Percentiles rank a stretch among this genome's conserved stretches.
Conservation (phyloP, 805 yeast species). For the Wickerhamiella slavikovae region DNA sequence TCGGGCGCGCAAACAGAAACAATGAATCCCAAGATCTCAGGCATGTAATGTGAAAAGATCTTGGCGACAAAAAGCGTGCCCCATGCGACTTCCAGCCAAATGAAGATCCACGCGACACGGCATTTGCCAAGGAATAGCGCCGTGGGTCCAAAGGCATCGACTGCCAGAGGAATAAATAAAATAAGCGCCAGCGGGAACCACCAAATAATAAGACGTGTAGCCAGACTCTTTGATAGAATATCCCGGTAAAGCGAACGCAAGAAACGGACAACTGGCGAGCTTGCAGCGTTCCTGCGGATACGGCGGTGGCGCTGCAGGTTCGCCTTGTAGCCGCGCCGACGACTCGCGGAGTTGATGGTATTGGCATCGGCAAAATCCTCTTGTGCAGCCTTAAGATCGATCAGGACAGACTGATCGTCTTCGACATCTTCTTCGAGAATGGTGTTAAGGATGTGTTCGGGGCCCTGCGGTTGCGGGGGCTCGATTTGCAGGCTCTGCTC, state of each 20-base stretch:
- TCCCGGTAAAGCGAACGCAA: slow-evolving; percentile 8
- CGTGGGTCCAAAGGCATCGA: slow-evolving; percentile 19
- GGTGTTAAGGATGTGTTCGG: slow-evolving; percentile 8
- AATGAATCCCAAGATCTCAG: slow-evolving; percentile 13
- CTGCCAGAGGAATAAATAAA: slow-evolving; percentile 20
- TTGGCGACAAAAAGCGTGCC: slow-evolving; percentile 18
- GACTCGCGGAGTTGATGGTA: neutral
- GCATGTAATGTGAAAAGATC: slow-evolving; percentile 18
- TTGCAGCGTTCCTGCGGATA: slow-evolving; percentile 5
- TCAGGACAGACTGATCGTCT: slow-evolving; percentile 3
- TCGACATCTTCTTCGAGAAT: slow-evolving; percentile 9
- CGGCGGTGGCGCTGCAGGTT: slow-evolving; percentile 9
- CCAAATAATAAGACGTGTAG: slow-evolving; percentile 17
- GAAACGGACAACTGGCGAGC: slow-evolving; percentile 5
- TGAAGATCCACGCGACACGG: slow-evolving; percentile 20
- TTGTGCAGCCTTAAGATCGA: slow-evolving; percentile 9
- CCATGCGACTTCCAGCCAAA: slow-evolving; percentile 23
- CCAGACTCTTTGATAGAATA: slow-evolving; percentile 9
- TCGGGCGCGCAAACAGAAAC: slow-evolving; percentile 17
- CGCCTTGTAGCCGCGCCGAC: slow-evolving; percentile 8
- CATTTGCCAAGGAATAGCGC: slow-evolving; percentile 16
- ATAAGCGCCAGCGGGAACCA: slow-evolving; percentile 21
- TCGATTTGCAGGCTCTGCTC: too few species aligned
- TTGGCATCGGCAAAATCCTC: slow-evolving; percentile 3
- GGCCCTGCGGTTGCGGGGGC: neutral